These are phyloP conservation scores for Aspergillus ellipticus DNA, from an alignment of 495 filamentous ascomycete genomes.

Conservation along the genomic window DNA sequence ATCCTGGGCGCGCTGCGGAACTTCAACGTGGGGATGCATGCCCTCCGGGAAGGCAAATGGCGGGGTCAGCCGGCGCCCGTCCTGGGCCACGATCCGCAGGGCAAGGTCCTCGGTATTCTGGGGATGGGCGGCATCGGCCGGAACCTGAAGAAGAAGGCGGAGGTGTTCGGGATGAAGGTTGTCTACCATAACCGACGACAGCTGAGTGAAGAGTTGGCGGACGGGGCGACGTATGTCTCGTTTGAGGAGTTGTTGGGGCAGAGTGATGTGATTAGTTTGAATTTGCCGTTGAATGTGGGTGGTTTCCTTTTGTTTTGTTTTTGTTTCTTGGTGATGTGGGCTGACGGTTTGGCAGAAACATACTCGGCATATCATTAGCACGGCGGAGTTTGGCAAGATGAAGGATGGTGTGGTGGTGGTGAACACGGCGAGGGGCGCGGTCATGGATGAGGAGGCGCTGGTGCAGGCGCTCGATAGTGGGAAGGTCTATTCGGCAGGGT, in stretches of 20 bases:
- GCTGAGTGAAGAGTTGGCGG: constrained; percentile 52
- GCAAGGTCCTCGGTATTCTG: constrained; percentile 67
- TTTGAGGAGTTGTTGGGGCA: constrained; percentile 63
- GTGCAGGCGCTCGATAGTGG: constrained; percentile 59
- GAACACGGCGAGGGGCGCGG: constrained; percentile 65
- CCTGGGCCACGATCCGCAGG: constrained; percentile 60
- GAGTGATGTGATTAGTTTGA: constrained; percentile 74
- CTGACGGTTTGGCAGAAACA: constrained; percentile 40
- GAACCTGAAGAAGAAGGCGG: constrained; percentile 51
- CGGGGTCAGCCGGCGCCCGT: constrained; percentile 42
- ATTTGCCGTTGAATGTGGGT: constrained; percentile 70
- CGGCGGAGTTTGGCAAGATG: constrained; percentile 61
- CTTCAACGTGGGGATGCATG: constrained; percentile 59
- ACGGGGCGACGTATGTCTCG: constrained; percentile 60
- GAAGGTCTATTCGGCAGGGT: constrained; percentile 56
- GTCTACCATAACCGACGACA: constrained; percentile 64
- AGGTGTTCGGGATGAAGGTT: constrained; percentile 62
- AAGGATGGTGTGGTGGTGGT: constrained; percentile 68
- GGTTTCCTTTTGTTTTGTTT: neutral
- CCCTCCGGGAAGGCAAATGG: constrained; percentile 59
- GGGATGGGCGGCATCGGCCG: constrained; percentile 88
- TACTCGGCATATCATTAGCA: constrained; percentile 64
- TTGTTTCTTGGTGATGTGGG: neutral
- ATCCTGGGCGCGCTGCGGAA: constrained; percentile 72
- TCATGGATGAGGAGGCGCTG: constrained; percentile 69